Conservation (phyloP, 2,329 filamentous ascomycete species). For the Aspergillus neoniger region DNA sequence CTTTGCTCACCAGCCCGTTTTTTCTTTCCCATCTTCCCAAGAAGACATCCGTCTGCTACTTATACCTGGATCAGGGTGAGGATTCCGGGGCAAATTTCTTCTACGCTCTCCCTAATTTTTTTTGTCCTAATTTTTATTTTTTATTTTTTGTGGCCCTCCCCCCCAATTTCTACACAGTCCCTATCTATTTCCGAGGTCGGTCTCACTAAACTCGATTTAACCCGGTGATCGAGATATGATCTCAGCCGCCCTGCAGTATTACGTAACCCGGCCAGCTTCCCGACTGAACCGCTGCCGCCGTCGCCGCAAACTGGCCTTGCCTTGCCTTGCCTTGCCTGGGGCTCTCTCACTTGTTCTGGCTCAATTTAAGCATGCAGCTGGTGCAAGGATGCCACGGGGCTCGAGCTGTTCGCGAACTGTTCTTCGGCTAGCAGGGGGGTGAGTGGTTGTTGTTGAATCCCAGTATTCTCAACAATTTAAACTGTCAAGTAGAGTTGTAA, state of each 20-base stretch:
- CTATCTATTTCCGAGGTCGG: background rate
- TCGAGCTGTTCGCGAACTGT: background rate
- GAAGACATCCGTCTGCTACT: slow-evolving; percentile 4
- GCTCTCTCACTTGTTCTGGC: too few relatives aligned
- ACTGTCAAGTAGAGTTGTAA: too few relatives aligned
- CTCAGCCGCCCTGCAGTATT: slow-evolving; percentile 16
- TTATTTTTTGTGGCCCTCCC: background rate
- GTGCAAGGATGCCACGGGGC: background rate
- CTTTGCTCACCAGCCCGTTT: background rate
- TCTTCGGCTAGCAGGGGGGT: background rate
- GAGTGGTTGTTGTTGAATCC: background rate
- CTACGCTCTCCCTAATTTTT: background rate
- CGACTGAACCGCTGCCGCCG: slow-evolving; percentile 2
- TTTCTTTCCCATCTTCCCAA: background rate
- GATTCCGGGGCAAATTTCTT: background rate
- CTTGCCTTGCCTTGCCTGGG: too few relatives aligned
- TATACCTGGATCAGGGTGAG: background rate
- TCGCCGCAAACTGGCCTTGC: background rate
- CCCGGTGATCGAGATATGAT: slow-evolving; percentile 9
- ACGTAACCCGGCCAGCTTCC: slow-evolving; percentile 13
- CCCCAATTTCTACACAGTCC: background rate
- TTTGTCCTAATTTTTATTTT: background rate
- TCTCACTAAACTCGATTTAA: background rate
- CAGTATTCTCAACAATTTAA: background rate
- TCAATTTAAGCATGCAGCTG: slow-evolving; percentile 11